These are phyloP conservation scores for Ascochyta koolunga DNA, from an alignment of 2,329 filamentous ascomycete genomes.

Conservation along the genomic window DNA sequence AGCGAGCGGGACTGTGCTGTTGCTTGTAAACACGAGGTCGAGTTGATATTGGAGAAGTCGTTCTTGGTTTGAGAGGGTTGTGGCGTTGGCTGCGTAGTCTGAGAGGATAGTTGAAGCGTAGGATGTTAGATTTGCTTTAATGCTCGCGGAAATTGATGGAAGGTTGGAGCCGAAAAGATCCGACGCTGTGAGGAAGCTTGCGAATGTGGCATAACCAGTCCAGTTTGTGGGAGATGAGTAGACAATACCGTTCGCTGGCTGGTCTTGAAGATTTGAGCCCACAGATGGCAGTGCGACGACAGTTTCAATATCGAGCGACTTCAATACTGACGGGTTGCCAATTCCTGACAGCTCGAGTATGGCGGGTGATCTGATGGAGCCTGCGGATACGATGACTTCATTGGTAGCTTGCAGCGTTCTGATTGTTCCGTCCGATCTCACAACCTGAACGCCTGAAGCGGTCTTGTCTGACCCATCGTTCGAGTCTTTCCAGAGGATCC, in stretches of 20 bases:
- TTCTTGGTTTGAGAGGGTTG: constrained; percentile 44
- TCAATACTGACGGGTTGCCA: constrained; percentile 40
- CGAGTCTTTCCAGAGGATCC: constrained; percentile 46
- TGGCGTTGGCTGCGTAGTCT: constrained; percentile 25
- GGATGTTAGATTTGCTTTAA: constrained; percentile 33
- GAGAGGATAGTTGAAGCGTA: constrained; percentile 36
- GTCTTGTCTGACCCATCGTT: constrained; percentile 3
- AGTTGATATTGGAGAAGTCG: constrained; percentile 54
- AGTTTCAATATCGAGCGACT: constrained; percentile 26
- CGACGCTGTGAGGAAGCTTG: constrained; percentile 42
- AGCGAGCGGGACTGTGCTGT: constrained; percentile 51
- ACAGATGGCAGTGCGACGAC: constrained; percentile 32
- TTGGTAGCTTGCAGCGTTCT: constrained; percentile 23
- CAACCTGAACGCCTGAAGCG: constrained; percentile 35
- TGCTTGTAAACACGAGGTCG: constrained; percentile 53
- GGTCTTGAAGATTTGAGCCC: constrained; percentile 46
- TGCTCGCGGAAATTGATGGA: constrained; percentile 24
- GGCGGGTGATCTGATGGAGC: constrained; percentile 41
- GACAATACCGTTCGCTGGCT: constrained; percentile 35
- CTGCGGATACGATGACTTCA: constrained; percentile 47
- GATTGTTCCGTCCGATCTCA: constrained; percentile 25
- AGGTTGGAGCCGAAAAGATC: constrained; percentile 45
- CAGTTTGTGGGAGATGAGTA: constrained; percentile 41
- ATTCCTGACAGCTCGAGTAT: constrained; percentile 47
- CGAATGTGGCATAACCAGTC: constrained; percentile 48